phyloP scores from a whole-genome alignment of 176 grass and related monocot species.

The Carex littledalei region DNA sequence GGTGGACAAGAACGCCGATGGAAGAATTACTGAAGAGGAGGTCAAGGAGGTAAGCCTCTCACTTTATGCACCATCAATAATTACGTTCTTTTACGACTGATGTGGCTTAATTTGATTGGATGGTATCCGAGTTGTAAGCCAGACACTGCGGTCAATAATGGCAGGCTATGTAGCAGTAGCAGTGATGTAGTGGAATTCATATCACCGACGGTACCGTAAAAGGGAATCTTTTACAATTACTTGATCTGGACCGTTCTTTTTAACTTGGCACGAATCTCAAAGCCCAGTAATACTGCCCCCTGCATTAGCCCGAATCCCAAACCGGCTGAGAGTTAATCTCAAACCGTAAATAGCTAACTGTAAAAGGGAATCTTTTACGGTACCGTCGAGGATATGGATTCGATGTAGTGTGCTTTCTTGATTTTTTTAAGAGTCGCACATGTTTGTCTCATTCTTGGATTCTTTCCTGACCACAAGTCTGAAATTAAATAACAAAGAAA shows the following conservation, averaged over 20 bases:
- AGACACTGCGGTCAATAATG: not conserved
- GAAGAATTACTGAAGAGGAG: slow-evolving; percentile 76
- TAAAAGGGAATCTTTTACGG: too few relatives aligned
- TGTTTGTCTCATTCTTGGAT: not conserved
- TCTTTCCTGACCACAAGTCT: not conserved
- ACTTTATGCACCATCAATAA: not conserved
- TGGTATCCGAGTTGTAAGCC: not conserved
- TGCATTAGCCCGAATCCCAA: too few relatives aligned
- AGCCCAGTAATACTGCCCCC: too few relatives aligned
- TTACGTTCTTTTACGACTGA: not conserved
- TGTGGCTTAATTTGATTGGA: not conserved
- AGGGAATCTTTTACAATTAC: too few relatives aligned
- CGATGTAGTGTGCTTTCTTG: not conserved
- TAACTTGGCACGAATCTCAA: too few relatives aligned
- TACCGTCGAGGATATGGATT: too few relatives aligned
- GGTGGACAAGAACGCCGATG: slow-evolving; percentile 93
- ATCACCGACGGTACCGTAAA: too few relatives aligned
- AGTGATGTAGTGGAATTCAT: too few relatives aligned
- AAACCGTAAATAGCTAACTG: too few relatives aligned
- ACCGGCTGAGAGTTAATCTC: too few relatives aligned
- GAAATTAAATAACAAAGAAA: not conserved
- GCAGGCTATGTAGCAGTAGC: not conserved
- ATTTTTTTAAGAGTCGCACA: not conserved
- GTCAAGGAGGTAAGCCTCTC: slow-evolving; percentile 51
- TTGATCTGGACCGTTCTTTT: too few relatives aligned